Evolutionary conservation across 2,329 filamentous ascomycete species (phyloP).

Genomic region (Leptodontidium sp.): DNA sequence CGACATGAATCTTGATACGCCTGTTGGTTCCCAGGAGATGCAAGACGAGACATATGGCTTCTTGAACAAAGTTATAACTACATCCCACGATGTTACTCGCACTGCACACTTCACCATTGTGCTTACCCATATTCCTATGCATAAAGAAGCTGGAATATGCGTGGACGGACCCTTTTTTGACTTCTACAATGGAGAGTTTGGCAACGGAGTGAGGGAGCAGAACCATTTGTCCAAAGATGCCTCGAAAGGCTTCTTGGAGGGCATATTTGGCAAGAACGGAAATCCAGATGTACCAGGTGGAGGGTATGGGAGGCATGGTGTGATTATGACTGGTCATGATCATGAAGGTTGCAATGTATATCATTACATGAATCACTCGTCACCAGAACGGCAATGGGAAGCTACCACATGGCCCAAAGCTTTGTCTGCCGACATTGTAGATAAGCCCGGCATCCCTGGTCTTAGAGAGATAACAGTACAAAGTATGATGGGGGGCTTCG

Average conservation of each 20-base stretch:
- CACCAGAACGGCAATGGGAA: constrained; percentile 47
- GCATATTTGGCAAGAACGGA: constrained; percentile 80
- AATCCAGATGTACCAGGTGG: constrained; percentile 63
- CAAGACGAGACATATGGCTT: constrained; percentile 83
- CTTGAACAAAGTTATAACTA: constrained; percentile 72
- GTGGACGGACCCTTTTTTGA: constrained; percentile 84
- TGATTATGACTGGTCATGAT: constrained; percentile 93
- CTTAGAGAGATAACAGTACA: constrained; percentile 91
- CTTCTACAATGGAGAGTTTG: constrained; percentile 72
- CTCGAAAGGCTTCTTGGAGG: constrained; percentile 80
- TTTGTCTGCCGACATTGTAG: constrained; percentile 51
- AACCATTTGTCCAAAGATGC: constrained; percentile 83
- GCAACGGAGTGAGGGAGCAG: constrained; percentile 84
- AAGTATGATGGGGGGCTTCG: constrained; percentile 98
- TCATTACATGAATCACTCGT: constrained; percentile 78
- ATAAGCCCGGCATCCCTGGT: constrained; percentile 60
- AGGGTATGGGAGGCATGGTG: constrained; percentile 74
- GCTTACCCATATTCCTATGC: constrained; percentile 89
- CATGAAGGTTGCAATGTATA: constrained; percentile 92
- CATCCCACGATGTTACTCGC: constrained; percentile 66
- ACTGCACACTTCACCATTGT: constrained; percentile 79
- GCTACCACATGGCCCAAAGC: constrained; percentile 58
- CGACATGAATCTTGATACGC: constrained; percentile 91
- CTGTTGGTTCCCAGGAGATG: constrained; percentile 70
- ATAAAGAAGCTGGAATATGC: constrained; percentile 84